Evolutionary conservation across 2,329 filamentous ascomycete genomes (phyloP), one percentile per base, ranked within the genome.

Genomic region (Davidsoniella virescens): DNA sequence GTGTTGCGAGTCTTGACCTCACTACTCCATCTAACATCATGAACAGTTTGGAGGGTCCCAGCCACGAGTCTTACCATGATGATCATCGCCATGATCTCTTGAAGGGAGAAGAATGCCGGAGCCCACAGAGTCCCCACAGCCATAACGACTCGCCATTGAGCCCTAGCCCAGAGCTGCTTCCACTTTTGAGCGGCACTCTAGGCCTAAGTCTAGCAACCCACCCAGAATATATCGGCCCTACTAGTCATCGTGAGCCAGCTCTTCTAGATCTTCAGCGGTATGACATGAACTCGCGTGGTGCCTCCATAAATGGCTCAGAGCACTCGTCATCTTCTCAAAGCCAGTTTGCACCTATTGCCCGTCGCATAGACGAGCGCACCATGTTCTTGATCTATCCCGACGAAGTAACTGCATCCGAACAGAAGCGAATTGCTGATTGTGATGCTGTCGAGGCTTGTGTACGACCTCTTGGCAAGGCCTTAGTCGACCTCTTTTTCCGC

Each of bases 401-500:
- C 38, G 62, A 63, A 29, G 60, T 59, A 16, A 58, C 61, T 1
- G 59, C 63, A 1, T 65, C 62, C 0, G 63, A 65, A 25, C 63
- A 66, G 29, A 70, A 73, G 53, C 59, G 52, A 2, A 62, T 65
- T 16, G 60, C 62, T 7, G 63, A 66, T 33, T 56, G 65, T 12
- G 67, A 70, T 56, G 70, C 71, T 26, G 72, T 84, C 51, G 78
- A 83, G 59, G 69, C 49, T 4, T 54, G 52, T 10, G 52, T 54
- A 41, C 44, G 45, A 23, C 70, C 73, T 5, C 70, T 79, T 58
- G 76, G 76, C 8, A 67, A 68, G 52, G 68, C 69, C 36, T 62
- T 80, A 50, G 68, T 81, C 54, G 72, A 74, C 53, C 64, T 79
- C 39, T 80, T 78, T 62, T 80, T 79, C 57, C 61, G 68, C 26